A percentile compares a stretch with the other conserved stretches of the same genome.
Evolutionary conservation across 148 eudicot genomes (phyloP).

Genomic region (Polygonum maritimum): DNA sequence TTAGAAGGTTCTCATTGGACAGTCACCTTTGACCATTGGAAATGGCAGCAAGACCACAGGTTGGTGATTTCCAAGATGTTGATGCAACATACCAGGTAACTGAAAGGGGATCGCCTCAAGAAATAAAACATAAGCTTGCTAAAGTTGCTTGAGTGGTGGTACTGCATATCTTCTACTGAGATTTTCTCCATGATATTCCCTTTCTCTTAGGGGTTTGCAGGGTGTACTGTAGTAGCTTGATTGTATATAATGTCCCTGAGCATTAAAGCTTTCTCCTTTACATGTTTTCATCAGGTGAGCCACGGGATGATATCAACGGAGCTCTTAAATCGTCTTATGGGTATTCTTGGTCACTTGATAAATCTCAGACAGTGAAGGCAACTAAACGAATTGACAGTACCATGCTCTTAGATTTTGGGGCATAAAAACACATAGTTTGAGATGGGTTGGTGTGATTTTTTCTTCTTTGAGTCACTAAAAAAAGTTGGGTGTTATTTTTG

Average conservation of each 20-base stretch:
- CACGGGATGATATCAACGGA: constrained; percentile 73
- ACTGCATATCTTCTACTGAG: constrained; percentile 13
- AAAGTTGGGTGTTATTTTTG: too few species aligned
- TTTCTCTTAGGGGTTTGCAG: not conserved
- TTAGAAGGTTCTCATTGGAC: not conserved
- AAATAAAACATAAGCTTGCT: constrained; percentile 88
- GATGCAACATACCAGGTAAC: constrained; percentile 64
- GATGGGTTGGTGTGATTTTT: too few species aligned
- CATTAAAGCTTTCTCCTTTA: constrained; percentile 10
- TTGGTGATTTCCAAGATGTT: constrained; percentile 56
- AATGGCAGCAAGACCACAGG: constrained; percentile 62
- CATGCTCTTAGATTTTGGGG: not conserved
- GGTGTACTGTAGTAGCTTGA: not conserved
- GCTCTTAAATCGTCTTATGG: constrained; percentile 77
- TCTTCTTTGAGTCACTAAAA: constrained; percentile 3
- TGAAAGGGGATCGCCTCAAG: constrained; percentile 86
- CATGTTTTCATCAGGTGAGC: constrained; percentile 61
- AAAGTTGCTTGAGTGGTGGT: constrained; percentile 95
- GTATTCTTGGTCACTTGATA: constrained; percentile 80
- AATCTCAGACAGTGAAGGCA: constrained; percentile 93
- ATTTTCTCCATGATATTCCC: not conserved
- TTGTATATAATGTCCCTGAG: not conserved
- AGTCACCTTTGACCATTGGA: too few species aligned
- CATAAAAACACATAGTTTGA: too few species aligned
- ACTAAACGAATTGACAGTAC: not conserved